Evolutionary conservation across 139 green algal species (phyloP).

Genomic region (Chlamydomonas schloesseri): DNA sequence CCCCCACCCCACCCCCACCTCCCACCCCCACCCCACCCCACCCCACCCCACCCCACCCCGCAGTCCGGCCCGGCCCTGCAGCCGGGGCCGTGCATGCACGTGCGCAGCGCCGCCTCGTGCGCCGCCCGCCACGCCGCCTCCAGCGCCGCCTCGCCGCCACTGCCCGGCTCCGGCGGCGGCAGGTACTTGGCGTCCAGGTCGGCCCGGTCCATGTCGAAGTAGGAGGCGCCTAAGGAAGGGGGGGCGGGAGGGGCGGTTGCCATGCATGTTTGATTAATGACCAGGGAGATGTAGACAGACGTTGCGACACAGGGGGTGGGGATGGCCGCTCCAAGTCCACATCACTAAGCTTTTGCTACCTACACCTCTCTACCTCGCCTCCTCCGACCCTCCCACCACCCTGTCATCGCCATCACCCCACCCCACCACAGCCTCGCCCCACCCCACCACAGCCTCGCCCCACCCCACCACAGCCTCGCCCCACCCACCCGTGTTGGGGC

Average conservation of each 20-base stretch:
- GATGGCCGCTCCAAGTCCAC: too few relatives aligned
- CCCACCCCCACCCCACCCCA: background rate
- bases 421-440: background rate
- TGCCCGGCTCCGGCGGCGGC: background rate
- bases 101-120: slow-evolving; percentile 59
- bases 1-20: background rate
- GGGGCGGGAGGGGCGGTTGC: too few relatives aligned
- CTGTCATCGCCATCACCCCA: too few relatives aligned
- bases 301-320: too few relatives aligned
- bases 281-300: too few relatives aligned
- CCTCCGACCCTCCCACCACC: too few relatives aligned
- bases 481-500: slow-evolving; percentile 77
- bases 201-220: slow-evolving; percentile 85
- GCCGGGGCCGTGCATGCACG: slow-evolving; percentile 79
- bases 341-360: too few relatives aligned
- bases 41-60: slow-evolving; percentile 45
- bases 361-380: too few relatives aligned
- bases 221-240: slow-evolving; percentile 69
- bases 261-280: too few relatives aligned
- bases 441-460: background rate
- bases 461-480: too few relatives aligned
- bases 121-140: slow-evolving; percentile 70
- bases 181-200: slow-evolving; percentile 82
- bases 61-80: slow-evolving; percentile 73
- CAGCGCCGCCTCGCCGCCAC: slow-evolving; percentile 65